Evolutionary conservation across 2,329 filamentous ascomycete genomes (phyloP).

Genomic region (Fusarium napiforme): DNA sequence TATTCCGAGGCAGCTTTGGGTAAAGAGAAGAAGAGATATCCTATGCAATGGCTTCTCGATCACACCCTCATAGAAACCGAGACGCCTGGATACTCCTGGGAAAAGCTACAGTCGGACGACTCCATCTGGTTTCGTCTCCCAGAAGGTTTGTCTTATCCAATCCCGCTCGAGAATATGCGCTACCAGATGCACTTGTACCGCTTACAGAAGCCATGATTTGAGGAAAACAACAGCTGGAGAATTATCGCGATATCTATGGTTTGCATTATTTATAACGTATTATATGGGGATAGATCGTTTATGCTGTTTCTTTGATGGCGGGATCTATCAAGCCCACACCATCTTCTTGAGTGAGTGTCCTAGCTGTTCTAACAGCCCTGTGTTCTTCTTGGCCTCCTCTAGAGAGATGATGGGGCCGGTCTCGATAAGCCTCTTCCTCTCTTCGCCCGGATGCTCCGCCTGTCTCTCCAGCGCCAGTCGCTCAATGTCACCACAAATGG

Average conservation of each 20-base stretch:
- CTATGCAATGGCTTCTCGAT: constrained; percentile 93
- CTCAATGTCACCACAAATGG: constrained; percentile 81
- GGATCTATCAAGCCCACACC: constrained; percentile 74
- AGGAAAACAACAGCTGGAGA: constrained; percentile 2
- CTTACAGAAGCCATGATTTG: constrained; percentile 41
- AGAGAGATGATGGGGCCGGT: constrained; percentile 81
- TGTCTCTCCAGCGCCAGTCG: constrained; percentile 67
- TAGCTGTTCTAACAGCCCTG: constrained; percentile 85
- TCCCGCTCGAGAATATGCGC: constrained; percentile 92
- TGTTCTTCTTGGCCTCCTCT: constrained; percentile 86
- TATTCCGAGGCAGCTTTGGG: constrained; percentile 86
- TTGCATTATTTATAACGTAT: constrained; percentile 23
- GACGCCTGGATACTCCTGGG: constrained; percentile 67
- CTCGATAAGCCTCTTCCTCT: constrained; percentile 61
- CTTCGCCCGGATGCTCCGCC: constrained; percentile 55
- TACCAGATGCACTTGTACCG: constrained; percentile 90
- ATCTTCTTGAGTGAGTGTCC: constrained; percentile 93
- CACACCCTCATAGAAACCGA: constrained; percentile 72
- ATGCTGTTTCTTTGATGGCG: constrained; percentile 22
- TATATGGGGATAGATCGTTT: constrained; percentile 6
- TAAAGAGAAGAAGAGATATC: constrained; percentile 74
- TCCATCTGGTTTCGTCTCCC: constrained; percentile 86
- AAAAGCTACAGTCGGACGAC: constrained; percentile 78
- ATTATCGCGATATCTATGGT: constrained; percentile 34
- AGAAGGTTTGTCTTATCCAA: constrained; percentile 77